These are phyloP conservation scores for Leishmania arabica DNA, from an alignment of 208 protist genomes.

Conservation along the genomic window DNA sequence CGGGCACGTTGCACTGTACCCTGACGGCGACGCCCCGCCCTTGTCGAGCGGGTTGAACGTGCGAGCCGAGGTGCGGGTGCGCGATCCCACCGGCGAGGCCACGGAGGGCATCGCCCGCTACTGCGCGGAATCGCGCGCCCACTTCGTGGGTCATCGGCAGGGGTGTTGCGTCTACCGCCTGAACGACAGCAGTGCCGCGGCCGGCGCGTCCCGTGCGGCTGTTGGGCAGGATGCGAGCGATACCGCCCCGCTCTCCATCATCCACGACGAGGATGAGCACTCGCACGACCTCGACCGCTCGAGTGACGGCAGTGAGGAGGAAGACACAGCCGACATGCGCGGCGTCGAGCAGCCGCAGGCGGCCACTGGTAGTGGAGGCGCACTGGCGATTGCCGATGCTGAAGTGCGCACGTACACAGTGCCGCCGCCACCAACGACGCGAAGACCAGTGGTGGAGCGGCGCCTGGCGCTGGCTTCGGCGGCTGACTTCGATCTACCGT, in stretches of 20 bases:
- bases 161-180: conserved; percentile 30
- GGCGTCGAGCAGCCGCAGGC: background rate
- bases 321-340: background rate
- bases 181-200: conserved; percentile 9
- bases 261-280: conserved; percentile 31
- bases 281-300: conserved; percentile 23
- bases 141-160: conserved; percentile 22
- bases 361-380: background rate
- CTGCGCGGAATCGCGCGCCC: conserved; percentile 7
- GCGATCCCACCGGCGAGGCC: conserved; percentile 46
- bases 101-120: conserved; percentile 25
- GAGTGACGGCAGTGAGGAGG: conserved; percentile 1
- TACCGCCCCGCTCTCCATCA: conserved; percentile 15
- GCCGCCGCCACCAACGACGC: conserved; percentile 15
- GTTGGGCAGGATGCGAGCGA: background rate
- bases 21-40: conserved; percentile 31
- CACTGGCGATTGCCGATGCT: conserved; percentile 1
- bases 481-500: conserved; percentile 59
- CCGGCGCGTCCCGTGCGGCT: background rate
- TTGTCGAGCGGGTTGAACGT: conserved; percentile 58
- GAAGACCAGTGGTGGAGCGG: conserved; percentile 19
- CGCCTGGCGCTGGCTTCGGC: background rate
- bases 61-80: conserved; percentile 64
- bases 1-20: conserved; percentile 75
- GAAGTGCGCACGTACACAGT: conserved; percentile 19